Evolutionary conservation across 2,329 filamentous ascomycete genomes (phyloP).

Genomic region (Hymenoscyphus salicellus): DNA sequence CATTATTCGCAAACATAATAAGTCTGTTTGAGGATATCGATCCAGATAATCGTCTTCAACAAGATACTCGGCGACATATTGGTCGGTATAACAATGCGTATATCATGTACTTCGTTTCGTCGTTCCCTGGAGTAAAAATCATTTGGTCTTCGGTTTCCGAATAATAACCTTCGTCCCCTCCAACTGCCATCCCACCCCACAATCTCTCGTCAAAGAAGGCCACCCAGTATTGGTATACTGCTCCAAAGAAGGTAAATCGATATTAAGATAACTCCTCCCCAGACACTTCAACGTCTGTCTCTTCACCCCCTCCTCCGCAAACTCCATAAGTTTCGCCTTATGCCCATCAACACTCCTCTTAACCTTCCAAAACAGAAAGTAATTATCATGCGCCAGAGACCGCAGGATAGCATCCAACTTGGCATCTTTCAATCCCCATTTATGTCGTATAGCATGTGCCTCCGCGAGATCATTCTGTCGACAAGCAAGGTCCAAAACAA

Average conservation of each 20-base stretch:
- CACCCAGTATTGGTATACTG: slow-evolving; percentile 66
- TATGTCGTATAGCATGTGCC: slow-evolving; percentile 65
- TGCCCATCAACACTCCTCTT: slow-evolving; percentile 75
- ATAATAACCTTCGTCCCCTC: slow-evolving; percentile 74
- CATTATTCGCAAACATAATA: background rate
- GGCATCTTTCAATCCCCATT: slow-evolving; percentile 61
- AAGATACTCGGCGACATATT: background rate
- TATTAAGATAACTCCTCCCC: slow-evolving; percentile 73
- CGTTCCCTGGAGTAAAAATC: slow-evolving; percentile 16
- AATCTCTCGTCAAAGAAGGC: slow-evolving; percentile 63
- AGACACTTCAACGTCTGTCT: slow-evolving; percentile 82
- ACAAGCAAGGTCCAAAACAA: slow-evolving; percentile 85
- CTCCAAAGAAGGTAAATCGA: slow-evolving; percentile 68
- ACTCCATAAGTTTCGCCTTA: slow-evolving; percentile 74
- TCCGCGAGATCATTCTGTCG: slow-evolving; percentile 71
- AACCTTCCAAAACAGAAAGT: slow-evolving; percentile 71
- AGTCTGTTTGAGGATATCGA: background rate
- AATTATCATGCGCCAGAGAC: slow-evolving; percentile 78
- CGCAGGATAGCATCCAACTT: slow-evolving; percentile 66
- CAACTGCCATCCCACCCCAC: slow-evolving; percentile 82
- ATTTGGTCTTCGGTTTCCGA: slow-evolving; percentile 53
- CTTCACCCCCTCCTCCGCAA: slow-evolving; percentile 71
- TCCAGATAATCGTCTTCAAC: background rate
- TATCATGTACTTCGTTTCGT: background rate
- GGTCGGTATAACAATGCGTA: background rate